Conservation (phyloP, 768 basidiomycete species). For the Lentinula edodes region DNA sequence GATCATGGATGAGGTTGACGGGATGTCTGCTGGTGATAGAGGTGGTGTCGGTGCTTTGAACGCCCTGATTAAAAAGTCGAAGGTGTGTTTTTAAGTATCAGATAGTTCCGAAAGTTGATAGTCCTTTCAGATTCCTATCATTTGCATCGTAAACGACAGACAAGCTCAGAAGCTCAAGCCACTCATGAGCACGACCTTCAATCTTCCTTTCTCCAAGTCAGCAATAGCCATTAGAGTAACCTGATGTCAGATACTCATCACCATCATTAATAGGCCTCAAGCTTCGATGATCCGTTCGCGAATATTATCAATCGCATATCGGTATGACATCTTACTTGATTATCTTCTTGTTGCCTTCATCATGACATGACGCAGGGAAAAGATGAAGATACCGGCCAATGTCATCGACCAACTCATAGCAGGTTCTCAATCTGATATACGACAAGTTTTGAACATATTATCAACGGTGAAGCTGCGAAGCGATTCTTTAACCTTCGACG, state of each 20-base stretch:
- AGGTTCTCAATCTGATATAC: slow-evolving; percentile 92
- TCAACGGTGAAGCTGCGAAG: slow-evolving; percentile 94
- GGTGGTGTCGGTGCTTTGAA: slow-evolving; percentile 95
- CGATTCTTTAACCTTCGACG: slow-evolving; percentile 81
- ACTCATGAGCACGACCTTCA: slow-evolving; percentile 63
- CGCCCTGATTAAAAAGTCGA: slow-evolving; percentile 87
- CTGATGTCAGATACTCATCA: slow-evolving; percentile 8
- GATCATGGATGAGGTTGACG: slow-evolving; percentile 99
- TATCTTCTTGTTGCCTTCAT: neutral
- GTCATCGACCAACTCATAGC: slow-evolving; percentile 89
- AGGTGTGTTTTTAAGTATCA: slow-evolving; percentile 36
- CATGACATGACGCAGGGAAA: slow-evolving; percentile 53
- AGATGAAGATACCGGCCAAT: slow-evolving; percentile 85
- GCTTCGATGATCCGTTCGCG: slow-evolving; percentile 76
- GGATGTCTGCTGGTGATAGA: slow-evolving; percentile 96
- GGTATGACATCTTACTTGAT: slow-evolving; percentile 42
- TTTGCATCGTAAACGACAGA: slow-evolving; percentile 94
- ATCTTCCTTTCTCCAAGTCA: slow-evolving; percentile 73
- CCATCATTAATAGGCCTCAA: slow-evolving; percentile 54
- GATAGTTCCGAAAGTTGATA: neutral
- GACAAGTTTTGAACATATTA: slow-evolving; percentile 96
- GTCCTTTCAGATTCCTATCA: slow-evolving; percentile 75
- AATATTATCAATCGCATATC: slow-evolving; percentile 83
- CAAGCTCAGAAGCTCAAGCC: slow-evolving; percentile 90
- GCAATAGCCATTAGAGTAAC: slow-evolving; percentile 12